Evolutionary conservation across 1,284 basidiomycete species (phyloP), one percentile per base, ranked within the genome.

Genomic region (Veloboletus limbatus): DNA sequence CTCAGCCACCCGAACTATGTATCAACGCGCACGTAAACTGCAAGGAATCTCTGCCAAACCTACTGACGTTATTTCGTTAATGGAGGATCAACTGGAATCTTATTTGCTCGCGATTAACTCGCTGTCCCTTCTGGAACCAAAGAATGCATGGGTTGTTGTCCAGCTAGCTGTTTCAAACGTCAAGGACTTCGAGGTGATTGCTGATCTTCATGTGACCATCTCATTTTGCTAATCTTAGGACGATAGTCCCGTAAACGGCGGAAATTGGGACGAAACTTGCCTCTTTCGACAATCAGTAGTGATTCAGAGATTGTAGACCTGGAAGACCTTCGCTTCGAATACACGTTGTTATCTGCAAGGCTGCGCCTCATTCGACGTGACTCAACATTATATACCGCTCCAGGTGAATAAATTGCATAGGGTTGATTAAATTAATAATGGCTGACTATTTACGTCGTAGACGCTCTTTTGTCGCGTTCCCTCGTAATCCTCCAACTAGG

Each of bases 21-120:
- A 97, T 67, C 90, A 94, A 58, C 87, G 93, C 51, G 93, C 89
- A 14, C 78, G 86, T 48, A 87, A 91, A 55, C 70, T 97, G 8
- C 81, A 79, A 41, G 81, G 82, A 38, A 67, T 84, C 35, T 70
- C 75, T 49, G 67, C 64, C 43, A 69, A 72, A 33, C 72, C 78
- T 48, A 58, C 70, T 28, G 69, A 80, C 25, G 80, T 85, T 55
- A 66, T 81, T 24, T 74, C 78, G 14, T 59, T 88, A 40, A 80
- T 82, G 26, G 81, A 85, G 52, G 79, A 88, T 55, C 91, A 94
- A 65, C 78, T 92, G 21, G 79, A 91, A 71, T 76, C 89, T 57
- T 90, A 92, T 61, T 77, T 88, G 38, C 82, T 95, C 25, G 85
- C 92, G 14, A 89, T 97, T 69, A 98, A 97, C 62, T 85, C 92